Base-by-base conservation (phyloP, 2,329 filamentous ascomycete genomes). In the Penicillium hesseltinei region DNA sequence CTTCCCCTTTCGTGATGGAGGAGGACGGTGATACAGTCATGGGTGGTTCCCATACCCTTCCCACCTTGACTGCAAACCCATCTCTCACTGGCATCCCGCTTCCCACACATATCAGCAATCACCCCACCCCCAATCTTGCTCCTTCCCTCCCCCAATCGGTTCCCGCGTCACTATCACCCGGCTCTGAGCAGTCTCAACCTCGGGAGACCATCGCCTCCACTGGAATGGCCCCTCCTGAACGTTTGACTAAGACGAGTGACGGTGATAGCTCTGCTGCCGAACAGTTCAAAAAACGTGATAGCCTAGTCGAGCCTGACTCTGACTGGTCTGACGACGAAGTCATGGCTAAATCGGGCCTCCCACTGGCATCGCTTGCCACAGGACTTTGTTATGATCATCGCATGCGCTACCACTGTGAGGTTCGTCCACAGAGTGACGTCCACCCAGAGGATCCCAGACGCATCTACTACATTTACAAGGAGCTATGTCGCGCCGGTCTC, bases 361-460 rank as follows among this genome's bases (percentile, higher is more conserved):
- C 77, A 1, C 60, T 74, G 27, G 71, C 75, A 2, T 75, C 84
- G 27, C 78, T 90, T 1, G 84, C 88, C 0, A 92, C 89, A 0
- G 90, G 90, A 4, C 86, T 89, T 60, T 93, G 90, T 64, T 99
- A 97, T 71, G 94, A 99, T 77, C 87, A 91, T 56, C 86, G 93
- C 33, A 99, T 99, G 94, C 91, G 94, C 59, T 89, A 95, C 59
- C 94, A 99, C 72, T 90, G 92, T 54, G 96, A 97, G 71, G 87
- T 90, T 17, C 87, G 91, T 19, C 78, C 81, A 3, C 77, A 79
- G 4, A 75, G 78, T 19, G 88, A 93, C 23, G 88, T 95, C 51
- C 94, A 99, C 69, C 94, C 94, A 0, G 94, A 99, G 74, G 94
- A 99, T 68, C 94, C 94, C 1, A 83, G 91, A 29, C 87, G 94